Evolutionary conservation across 768 basidiomycete species (phyloP).

Genomic region (Auriscalpium vulgare): DNA sequence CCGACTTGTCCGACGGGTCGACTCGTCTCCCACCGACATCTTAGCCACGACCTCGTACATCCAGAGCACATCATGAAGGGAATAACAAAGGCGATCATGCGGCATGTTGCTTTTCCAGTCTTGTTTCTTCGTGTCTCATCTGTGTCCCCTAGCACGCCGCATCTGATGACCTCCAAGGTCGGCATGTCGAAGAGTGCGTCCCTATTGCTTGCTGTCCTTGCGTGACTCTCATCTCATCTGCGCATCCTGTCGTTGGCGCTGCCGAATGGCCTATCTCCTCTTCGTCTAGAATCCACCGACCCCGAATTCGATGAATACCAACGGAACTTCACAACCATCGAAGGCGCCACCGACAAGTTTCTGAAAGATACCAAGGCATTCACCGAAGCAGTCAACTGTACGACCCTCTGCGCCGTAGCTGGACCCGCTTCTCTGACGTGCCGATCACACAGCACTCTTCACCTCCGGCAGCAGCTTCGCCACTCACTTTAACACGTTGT

Average conservation of each 20-base stretch:
- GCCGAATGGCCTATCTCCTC: background rate
- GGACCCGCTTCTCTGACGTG: background rate
- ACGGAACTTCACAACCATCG: slow-evolving; percentile 68
- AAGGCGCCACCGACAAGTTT: slow-evolving; percentile 79
- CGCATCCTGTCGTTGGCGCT: slow-evolving; percentile 1
- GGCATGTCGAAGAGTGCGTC: slow-evolving; percentile 85
- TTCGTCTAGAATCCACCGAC: slow-evolving; percentile 60
- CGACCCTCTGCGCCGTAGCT: background rate
- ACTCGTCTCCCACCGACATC: too few relatives aligned
- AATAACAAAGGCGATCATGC: slow-evolving; percentile 64
- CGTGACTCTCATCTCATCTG: slow-evolving; percentile 19
- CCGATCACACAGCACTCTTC: slow-evolving; percentile 48
- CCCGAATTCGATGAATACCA: slow-evolving; percentile 87
- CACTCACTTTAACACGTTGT: slow-evolving; percentile 53
- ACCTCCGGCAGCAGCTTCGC: slow-evolving; percentile 56
- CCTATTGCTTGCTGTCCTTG: background rate
- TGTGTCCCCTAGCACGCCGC: slow-evolving; percentile 65
- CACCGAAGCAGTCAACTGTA: slow-evolving; percentile 73
- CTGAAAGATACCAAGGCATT: slow-evolving; percentile 89
- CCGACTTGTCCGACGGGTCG: too few relatives aligned
- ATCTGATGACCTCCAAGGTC: slow-evolving; percentile 77
- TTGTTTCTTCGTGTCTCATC: background rate
- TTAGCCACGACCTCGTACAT: background rate
- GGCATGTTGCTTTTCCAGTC: slow-evolving; percentile 35
- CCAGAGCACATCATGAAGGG: slow-evolving; percentile 50